phyloP scores from a whole-genome alignment of 768 basidiomycete genomes.

The Tephrocybe sp. region DNA sequence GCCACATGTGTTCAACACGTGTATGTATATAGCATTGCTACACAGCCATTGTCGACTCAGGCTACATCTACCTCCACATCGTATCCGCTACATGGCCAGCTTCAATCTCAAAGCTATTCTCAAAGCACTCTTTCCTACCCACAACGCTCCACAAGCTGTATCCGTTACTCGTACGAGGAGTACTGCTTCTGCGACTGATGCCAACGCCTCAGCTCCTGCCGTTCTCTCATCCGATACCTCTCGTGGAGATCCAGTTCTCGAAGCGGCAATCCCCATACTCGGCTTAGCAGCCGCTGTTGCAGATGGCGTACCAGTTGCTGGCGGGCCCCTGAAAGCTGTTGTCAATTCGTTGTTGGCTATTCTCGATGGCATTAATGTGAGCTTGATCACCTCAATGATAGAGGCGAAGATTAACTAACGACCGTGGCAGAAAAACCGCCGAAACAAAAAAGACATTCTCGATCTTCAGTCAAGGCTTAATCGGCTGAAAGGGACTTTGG shows the following conservation, averaged over 20 bases:
- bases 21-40: too few species aligned
- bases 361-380: neutral
- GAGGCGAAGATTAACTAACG: neutral
- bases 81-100: neutral
- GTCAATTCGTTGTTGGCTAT: neutral
- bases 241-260: neutral
- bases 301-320: neutral
- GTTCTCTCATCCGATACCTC: neutral
- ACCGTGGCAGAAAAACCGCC: neutral
- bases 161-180: neutral
- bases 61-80: too few species aligned
- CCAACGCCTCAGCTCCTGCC: neutral
- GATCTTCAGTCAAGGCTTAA: neutral
- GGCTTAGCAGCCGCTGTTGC: neutral
- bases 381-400: neutral
- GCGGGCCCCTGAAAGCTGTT: neutral
- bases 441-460: neutral
- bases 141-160: neutral
- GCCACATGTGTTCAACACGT: too few species aligned
- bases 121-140: neutral
- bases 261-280: neutral
- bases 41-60: too few species aligned
- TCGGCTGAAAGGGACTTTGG: neutral
- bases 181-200: neutral
- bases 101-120: neutral